phyloP scores from a whole-genome alignment of 305 asterid genomes.

The Plantago rigida region DNA sequence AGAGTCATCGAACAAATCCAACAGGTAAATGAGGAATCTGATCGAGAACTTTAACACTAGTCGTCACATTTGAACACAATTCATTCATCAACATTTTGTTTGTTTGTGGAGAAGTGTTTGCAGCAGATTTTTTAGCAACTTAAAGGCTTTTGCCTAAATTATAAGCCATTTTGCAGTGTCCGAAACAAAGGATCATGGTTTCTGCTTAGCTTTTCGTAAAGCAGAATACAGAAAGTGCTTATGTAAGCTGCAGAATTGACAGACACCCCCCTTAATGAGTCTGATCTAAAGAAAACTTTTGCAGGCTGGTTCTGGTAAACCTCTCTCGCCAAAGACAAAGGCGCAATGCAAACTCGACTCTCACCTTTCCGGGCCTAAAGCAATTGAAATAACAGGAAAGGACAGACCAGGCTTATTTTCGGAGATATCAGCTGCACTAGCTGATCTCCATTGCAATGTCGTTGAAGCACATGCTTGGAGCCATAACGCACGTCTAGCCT shows the following conservation, averaged over 20 bases:
- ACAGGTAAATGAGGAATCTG: slow-evolving; percentile 31
- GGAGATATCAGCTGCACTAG: slow-evolving; percentile 75
- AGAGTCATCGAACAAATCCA: slow-evolving; percentile 54
- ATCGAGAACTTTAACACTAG: too few species aligned
- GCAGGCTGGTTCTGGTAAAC: slow-evolving; percentile 40
- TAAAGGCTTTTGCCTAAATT: too few species aligned
- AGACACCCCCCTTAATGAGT: background rate
- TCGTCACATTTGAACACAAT: background rate
- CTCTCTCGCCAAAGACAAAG: slow-evolving; percentile 23
- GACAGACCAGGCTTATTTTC: slow-evolving; percentile 71
- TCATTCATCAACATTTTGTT: background rate
- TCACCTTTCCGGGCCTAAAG: slow-evolving; percentile 33
- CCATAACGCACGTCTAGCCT: slow-evolving; percentile 62
- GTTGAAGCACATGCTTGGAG: slow-evolving; percentile 78
- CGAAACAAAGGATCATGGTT: too few species aligned
- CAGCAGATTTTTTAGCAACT: too few species aligned
- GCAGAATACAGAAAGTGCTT: too few species aligned
- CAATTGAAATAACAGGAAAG: slow-evolving; percentile 67
- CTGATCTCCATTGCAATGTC: slow-evolving; percentile 61
- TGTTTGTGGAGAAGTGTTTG: too few species aligned
- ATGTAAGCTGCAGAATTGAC: background rate
- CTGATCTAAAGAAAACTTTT: slow-evolving; percentile 4
- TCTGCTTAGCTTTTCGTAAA: too few species aligned
- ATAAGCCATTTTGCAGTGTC: too few species aligned
- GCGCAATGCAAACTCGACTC: slow-evolving; percentile 24